A percentile compares a stretch with the other conserved stretches of the same genome.
phyloP scores from a whole-genome alignment of 805 yeast genomes.

The Lachancea thermotolerans region DNA sequence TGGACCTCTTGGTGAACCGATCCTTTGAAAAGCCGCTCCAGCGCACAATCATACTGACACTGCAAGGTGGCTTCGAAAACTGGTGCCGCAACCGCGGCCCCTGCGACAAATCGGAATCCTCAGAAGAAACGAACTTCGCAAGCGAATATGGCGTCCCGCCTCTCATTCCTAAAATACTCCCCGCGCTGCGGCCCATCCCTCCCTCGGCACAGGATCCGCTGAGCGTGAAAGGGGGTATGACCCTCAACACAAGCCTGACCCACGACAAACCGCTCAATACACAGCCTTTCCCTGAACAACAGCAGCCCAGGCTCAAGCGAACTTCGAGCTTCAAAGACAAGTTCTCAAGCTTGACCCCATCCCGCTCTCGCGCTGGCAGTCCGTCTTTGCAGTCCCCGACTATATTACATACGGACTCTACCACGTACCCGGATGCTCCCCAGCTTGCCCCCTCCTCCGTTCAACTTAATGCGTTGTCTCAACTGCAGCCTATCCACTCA shows the following conservation, averaged over 20 bases:
- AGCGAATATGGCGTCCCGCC: constrained; percentile 4
- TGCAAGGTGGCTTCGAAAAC: constrained; percentile 22
- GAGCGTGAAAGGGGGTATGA: neutral
- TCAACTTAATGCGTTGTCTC: neutral
- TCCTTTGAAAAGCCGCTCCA: constrained; percentile 27
- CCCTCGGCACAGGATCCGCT: constrained; percentile 1
- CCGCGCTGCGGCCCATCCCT: constrained; percentile 9
- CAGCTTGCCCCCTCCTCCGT: constrained; percentile 7
- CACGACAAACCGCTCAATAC: constrained; percentile 4
- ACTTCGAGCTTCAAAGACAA: constrained; percentile 20
- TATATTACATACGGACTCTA: constrained; percentile 1
- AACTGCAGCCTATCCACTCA: constrained; percentile 1
- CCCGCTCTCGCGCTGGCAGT: constrained; percentile 10
- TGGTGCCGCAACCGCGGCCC: constrained; percentile 21
- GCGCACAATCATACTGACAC: constrained; percentile 13
- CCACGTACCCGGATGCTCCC: constrained; percentile 28
- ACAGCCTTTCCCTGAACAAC: constrained; percentile 14
- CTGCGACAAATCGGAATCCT: constrained; percentile 3
- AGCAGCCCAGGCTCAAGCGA: constrained; percentile 13
- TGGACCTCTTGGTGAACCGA: constrained; percentile 20
- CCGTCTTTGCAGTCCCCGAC: constrained; percentile 8
- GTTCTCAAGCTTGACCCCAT: constrained; percentile 11
- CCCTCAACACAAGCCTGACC: constrained; percentile 8
- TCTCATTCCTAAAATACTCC: neutral
- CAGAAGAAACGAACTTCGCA: constrained; percentile 1